A percentile compares a stretch with the other conserved stretches of the same genome.
These are phyloP conservation scores for Lodderomyces theae DNA, from an alignment of 1,139 yeast species.

Conservation along the genomic window DNA sequence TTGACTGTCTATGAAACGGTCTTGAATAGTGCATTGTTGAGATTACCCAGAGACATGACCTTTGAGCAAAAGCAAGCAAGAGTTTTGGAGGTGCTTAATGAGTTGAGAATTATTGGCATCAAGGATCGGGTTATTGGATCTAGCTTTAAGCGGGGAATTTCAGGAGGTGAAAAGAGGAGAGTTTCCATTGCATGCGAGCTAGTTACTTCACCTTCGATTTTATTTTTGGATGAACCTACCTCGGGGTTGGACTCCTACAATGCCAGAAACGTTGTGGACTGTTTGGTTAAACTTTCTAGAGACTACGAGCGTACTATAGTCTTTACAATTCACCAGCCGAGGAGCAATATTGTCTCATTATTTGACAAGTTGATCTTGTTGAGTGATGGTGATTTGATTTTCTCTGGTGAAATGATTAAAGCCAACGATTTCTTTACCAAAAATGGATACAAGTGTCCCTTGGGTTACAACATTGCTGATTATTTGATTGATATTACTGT, in stretches of 20 bases:
- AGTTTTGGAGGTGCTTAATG: slow-evolving; percentile 81
- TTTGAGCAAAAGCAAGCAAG: slow-evolving; percentile 68
- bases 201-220: slow-evolving; percentile 78
- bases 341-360: slow-evolving; percentile 88
- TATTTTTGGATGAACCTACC: slow-evolving; percentile 87
- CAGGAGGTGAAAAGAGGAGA: slow-evolving; percentile 91
- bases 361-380: slow-evolving; percentile 80
- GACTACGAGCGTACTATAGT: slow-evolving; percentile 83
- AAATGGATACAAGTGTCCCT: slow-evolving; percentile 80
- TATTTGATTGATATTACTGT: slow-evolving; percentile 88
- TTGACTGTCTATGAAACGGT: slow-evolving; percentile 95
- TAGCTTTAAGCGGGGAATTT: slow-evolving; percentile 85
- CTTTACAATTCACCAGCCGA: slow-evolving; percentile 96
- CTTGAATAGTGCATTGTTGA: slow-evolving; percentile 80
- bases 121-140: slow-evolving; percentile 87
- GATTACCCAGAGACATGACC: slow-evolving; percentile 81
- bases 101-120: slow-evolving; percentile 76
- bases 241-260: slow-evolving; percentile 93
- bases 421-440: slow-evolving; percentile 71
- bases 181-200: slow-evolving; percentile 89
- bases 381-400: slow-evolving; percentile 82
- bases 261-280: slow-evolving; percentile 87
- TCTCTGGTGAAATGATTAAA: slow-evolving; percentile 76
- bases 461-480: slow-evolving; percentile 91
- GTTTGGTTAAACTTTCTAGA: slow-evolving; percentile 74